Evolutionary conservation across 1,284 basidiomycete genomes (phyloP).

Genomic region (Takashimella tepidaria): DNA sequence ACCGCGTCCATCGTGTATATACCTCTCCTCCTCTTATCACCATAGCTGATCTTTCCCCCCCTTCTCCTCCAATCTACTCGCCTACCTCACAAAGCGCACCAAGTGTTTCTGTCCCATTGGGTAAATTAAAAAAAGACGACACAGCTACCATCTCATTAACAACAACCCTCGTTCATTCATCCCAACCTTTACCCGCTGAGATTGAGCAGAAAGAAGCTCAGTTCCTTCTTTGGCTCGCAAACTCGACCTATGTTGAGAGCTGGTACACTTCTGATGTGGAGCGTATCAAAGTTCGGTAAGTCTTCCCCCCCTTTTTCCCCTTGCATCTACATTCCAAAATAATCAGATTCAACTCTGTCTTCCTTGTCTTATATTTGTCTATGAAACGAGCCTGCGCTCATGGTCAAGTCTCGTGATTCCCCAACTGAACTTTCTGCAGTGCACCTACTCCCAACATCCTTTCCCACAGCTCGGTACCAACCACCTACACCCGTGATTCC

Average conservation of each 20-base stretch:
- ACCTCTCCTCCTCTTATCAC: too few relatives aligned
- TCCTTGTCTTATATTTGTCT: neutral
- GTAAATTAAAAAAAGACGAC: conserved; percentile 50
- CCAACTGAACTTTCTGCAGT: too few relatives aligned
- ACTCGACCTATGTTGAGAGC: conserved; percentile 63
- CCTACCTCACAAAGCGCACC: too few relatives aligned
- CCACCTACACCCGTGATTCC: conserved; percentile 40
- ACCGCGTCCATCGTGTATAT: too few relatives aligned
- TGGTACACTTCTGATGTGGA: conserved; percentile 77
- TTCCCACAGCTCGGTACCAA: conserved; percentile 56
- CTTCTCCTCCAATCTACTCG: too few relatives aligned
- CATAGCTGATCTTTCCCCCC: too few relatives aligned
- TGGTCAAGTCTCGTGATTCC: too few relatives aligned
- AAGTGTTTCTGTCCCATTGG: conserved; percentile 32
- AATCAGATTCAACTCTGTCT: too few relatives aligned
- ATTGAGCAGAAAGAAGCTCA: conserved; percentile 76
- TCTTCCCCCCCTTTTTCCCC: too few relatives aligned
- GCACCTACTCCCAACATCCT: conserved; percentile 62
- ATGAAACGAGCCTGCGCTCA: too few relatives aligned
- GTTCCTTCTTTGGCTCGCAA: conserved; percentile 68
- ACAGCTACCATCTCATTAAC: conserved; percentile 70
- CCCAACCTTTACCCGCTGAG: conserved; percentile 65
- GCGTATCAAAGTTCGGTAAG: conserved; percentile 76
- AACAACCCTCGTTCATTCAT: conserved; percentile 67
- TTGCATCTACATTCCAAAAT: too few relatives aligned